Percentiles rank a stretch among this genome's conserved stretches.
Conservation (phyloP, 2,329 filamentous ascomycete species). For the Rutstroemia sp. region DNA sequence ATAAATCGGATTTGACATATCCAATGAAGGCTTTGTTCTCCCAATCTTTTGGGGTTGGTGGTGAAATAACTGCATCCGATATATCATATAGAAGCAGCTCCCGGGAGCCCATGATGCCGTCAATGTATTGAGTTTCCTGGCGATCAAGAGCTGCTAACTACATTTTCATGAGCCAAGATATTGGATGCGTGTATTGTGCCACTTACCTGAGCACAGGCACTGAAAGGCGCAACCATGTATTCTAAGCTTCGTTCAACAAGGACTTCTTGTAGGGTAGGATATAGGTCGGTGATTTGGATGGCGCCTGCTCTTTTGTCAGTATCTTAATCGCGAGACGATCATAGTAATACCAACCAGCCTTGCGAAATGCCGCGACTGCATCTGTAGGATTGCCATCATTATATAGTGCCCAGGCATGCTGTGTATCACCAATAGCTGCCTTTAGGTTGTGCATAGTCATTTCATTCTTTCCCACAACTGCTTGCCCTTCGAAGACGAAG, state of each 20-base stretch:
- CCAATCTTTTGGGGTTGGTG: slow-evolving; percentile 57
- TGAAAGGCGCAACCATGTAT: slow-evolving; percentile 80
- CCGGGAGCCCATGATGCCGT: slow-evolving; percentile 75
- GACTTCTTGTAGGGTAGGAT: slow-evolving; percentile 68
- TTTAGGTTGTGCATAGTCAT: slow-evolving; percentile 56
- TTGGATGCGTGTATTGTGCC: neutral
- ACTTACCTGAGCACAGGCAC: slow-evolving; percentile 74
- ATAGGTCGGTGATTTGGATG: slow-evolving; percentile 63
- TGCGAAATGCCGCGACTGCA: slow-evolving; percentile 82
- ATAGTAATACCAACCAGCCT: slow-evolving; percentile 51
- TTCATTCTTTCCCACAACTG: slow-evolving; percentile 69
- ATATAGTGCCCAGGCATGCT: slow-evolving; percentile 82
- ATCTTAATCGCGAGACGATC: neutral
- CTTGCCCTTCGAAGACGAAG: slow-evolving; percentile 88
- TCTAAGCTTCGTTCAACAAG: slow-evolving; percentile 62
- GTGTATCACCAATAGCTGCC: slow-evolving; percentile 61
- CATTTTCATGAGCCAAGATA: neutral
- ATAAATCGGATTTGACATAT: slow-evolving; percentile 60
- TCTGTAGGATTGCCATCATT: slow-evolving; percentile 70
- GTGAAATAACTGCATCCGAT: slow-evolving; percentile 65
- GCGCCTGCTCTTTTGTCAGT: slow-evolving; percentile 48
- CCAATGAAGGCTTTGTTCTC: slow-evolving; percentile 56
- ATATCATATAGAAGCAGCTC: slow-evolving; percentile 83
- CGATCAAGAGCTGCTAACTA: slow-evolving; percentile 74
- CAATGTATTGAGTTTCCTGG: slow-evolving; percentile 57